Evolutionary conservation across 176 grass and related monocot species (phyloP), one percentile per base, ranked within the genome.

Genomic region (Chrysopogon serrulatus): DNA sequence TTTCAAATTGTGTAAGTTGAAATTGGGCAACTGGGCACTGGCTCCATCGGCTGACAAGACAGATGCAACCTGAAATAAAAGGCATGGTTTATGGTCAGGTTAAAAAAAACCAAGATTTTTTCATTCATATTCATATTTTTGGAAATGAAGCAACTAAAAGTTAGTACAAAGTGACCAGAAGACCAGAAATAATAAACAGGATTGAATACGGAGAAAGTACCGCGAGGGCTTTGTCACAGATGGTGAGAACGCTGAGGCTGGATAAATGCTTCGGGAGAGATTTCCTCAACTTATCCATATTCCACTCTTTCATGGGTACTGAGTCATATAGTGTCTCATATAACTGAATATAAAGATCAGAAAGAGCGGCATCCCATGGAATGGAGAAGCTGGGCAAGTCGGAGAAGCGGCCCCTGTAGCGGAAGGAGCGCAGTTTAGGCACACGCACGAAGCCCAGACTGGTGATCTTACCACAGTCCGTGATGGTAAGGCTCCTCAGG

Each of bases 401-500:
- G 56, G 7, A 23, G 56, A 11, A 18, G 56, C n/a, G 9, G 56
- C 56, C 56, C 1, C 7, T 59, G 56, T 59, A 59, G 56, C 8
- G 56, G 53, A 57, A 57, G 53, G 53, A 57, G 7, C 76, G 75
- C 12, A 91, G 82, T 17, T 71, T 71, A 10, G 79, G 27, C 24
- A 77, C 72, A 47, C 24, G 48, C 6, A 61, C 60, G 5, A 83
- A 59, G 1, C 65, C 71, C 32, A 76, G 39, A 32, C 36, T 41
- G 4, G 66, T 23, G 8, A 54, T 37, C 70, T 61, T 51, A 10
- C 65, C 16, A 72, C 90, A 88, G 36, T 74, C 74, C 31, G 63
- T 39, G n/a, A 95, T 76, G 44, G 88, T 71, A 49, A 95, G 15
- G 31, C 83, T 88, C 5, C 47, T 74, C 21, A 95, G 81, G 1